phyloP scores from a whole-genome alignment of 495 filamentous ascomycete species.

The Saxispiralis lemnorum region DNA sequence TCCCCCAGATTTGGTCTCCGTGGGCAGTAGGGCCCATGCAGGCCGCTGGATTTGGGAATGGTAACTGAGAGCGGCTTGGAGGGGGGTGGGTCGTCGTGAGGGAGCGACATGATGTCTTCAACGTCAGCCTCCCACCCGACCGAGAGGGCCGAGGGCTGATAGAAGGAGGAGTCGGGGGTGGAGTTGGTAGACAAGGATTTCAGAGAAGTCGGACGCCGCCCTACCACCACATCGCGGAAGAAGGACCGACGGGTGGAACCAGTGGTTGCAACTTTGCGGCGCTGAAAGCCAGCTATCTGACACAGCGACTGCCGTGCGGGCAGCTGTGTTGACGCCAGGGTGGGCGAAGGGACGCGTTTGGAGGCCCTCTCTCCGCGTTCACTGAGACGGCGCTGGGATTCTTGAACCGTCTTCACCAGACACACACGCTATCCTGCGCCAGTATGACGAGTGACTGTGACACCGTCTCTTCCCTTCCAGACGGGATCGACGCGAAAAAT shows the following conservation, averaged over 20 bases:
- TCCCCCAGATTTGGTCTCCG: slow-evolving; percentile 71
- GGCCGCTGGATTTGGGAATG: slow-evolving; percentile 27
- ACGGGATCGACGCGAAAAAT: too few relatives aligned
- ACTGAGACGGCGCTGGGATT: too few relatives aligned
- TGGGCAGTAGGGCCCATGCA: slow-evolving; percentile 43
- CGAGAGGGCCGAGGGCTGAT: slow-evolving; percentile 4
- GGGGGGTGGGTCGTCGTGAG: slow-evolving; percentile 26
- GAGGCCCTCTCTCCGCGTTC: too few relatives aligned
- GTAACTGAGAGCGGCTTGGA: slow-evolving; percentile 46
- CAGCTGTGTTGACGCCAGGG: slow-evolving; percentile 14
- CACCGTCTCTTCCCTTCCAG: too few relatives aligned
- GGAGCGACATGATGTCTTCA: slow-evolving; percentile 39
- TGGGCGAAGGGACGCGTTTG: background rate
- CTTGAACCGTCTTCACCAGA: too few relatives aligned
- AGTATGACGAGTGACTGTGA: too few relatives aligned
- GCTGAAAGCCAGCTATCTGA: background rate
- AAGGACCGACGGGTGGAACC: slow-evolving; percentile 3
- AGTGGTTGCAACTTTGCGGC: slow-evolving; percentile 4
- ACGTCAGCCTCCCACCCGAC: slow-evolving; percentile 34
- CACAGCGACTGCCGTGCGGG: slow-evolving; percentile 14
- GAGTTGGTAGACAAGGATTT: slow-evolving; percentile 12
- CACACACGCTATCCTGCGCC: too few relatives aligned
- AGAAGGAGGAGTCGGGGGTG: slow-evolving; percentile 4
- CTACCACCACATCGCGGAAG: slow-evolving; percentile 13
- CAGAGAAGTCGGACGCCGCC: slow-evolving; percentile 12